phyloP scores from a whole-genome alignment of 805 yeast genomes.

The Saturnispora diversa region DNA sequence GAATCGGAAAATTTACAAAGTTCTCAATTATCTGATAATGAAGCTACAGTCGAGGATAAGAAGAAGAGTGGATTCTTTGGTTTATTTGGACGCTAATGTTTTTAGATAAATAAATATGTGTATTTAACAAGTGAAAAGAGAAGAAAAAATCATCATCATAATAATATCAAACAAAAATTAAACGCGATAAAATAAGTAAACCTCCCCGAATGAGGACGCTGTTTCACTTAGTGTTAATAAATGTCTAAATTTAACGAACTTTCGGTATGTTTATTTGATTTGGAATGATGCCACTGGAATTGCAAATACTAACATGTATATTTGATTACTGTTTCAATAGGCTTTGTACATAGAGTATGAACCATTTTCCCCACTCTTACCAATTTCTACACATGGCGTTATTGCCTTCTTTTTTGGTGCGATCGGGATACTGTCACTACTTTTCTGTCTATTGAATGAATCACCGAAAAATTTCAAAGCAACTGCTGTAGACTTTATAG shows the following conservation, averaged over 20 bases:
- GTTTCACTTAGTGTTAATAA: no score
- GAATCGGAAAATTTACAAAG: no score
- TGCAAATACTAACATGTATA: no score
- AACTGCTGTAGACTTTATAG: background rate
- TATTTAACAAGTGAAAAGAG: no score
- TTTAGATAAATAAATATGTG: no score
- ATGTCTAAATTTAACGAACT: slow-evolving; percentile 4
- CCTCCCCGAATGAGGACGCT: no score
- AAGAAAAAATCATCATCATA: no score
- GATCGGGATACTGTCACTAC: background rate
- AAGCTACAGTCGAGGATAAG: slow-evolving; percentile 24
- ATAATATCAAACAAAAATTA: background rate
- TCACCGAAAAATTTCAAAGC: background rate
- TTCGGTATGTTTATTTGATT: background rate
- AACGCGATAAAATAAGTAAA: no score
- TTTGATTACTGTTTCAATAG: slow-evolving; percentile 3
- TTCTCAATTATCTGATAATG: slow-evolving; percentile 4
- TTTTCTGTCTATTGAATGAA: slow-evolving; percentile 5
- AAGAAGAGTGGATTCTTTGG: slow-evolving; percentile 69
- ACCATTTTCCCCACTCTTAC: slow-evolving; percentile 1
- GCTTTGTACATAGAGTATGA: background rate
- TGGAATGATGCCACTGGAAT: no score
- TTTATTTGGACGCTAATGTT: slow-evolving; percentile 52
- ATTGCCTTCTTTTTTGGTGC: slow-evolving; percentile 3
- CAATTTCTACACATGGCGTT: slow-evolving; percentile 1